phyloP scores from a whole-genome alignment of 148 eudicot species.

The Dianthus caryophyllus region DNA sequence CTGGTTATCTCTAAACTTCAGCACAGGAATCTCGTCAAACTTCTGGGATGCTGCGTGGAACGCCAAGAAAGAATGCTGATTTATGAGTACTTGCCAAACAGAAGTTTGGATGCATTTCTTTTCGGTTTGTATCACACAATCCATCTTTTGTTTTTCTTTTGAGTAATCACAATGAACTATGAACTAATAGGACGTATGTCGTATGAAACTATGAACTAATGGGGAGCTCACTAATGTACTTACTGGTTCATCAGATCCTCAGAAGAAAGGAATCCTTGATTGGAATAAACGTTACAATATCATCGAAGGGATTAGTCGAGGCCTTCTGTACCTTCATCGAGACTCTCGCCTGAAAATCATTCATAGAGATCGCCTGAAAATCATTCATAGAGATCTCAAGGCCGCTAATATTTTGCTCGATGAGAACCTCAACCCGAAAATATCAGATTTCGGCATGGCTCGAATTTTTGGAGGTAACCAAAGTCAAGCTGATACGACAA shows the following conservation, averaged over 20 bases:
- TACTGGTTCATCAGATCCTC: constrained; percentile 14
- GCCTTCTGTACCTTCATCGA: constrained; percentile 29
- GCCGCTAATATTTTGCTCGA: constrained; percentile 26
- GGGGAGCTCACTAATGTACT: background rate
- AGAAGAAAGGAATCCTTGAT: background rate
- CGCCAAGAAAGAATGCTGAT: constrained; percentile 35
- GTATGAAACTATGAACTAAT: background rate
- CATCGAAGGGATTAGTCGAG: constrained; percentile 29
- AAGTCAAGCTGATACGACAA: constrained; percentile 29
- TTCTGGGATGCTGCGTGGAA: constrained; percentile 39
- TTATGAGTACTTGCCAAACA: constrained; percentile 45
- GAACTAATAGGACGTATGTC: no score
- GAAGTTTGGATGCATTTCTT: constrained; percentile 35
- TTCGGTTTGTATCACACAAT: constrained; percentile 25
- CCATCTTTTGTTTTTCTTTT: background rate
- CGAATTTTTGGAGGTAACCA: constrained; percentile 30
- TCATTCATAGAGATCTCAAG: constrained; percentile 31
- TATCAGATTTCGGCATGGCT: constrained; percentile 50
- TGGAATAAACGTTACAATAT: constrained; percentile 34
- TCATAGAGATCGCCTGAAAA: no score
- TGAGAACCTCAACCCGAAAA: constrained; percentile 21
- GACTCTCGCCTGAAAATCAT: constrained; percentile 28
- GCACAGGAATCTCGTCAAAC: constrained; percentile 44
- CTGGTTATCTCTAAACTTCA: constrained; percentile 42
- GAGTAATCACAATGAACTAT: no score